phyloP scores from a whole-genome alignment of 2,329 filamentous ascomycete genomes.

The Colletotrichum tanaceti region DNA sequence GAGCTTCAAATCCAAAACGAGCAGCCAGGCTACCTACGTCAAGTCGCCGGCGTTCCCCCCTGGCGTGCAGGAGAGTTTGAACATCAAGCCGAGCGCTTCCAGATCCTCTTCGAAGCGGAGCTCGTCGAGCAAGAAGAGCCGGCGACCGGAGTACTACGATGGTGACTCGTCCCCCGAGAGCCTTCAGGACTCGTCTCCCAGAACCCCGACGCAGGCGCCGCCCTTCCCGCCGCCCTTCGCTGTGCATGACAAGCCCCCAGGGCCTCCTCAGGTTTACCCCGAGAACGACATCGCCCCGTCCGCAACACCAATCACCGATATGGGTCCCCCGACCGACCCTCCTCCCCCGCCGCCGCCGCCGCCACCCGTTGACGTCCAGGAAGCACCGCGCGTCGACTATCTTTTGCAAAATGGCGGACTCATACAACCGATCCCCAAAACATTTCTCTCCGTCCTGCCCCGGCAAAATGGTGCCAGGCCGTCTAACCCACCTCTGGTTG shows the following conservation, averaged over 20 bases:
- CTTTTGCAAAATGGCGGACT: constrained; percentile 90
- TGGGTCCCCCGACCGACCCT: constrained; percentile 55
- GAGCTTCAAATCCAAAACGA: constrained; percentile 65
- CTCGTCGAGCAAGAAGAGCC: constrained; percentile 49
- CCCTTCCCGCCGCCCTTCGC: constrained; percentile 60
- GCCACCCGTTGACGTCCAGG: constrained; percentile 75
- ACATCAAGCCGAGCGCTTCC: constrained; percentile 41
- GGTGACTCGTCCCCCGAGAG: constrained; percentile 60
- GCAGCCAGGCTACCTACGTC: constrained; percentile 69
- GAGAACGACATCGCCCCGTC: constrained; percentile 53
- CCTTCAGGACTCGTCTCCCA: constrained; percentile 67
- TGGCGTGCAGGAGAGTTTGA: constrained; percentile 44
- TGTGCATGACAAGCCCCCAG: constrained; percentile 52
- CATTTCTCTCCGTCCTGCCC: constrained; percentile 75
- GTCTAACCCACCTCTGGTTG: constrained; percentile 72
- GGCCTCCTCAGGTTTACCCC: constrained; percentile 52
- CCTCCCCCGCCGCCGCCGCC: constrained; percentile 77
- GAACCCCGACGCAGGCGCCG: constrained; percentile 68
- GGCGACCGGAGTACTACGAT: constrained; percentile 55
- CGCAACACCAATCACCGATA: constrained; percentile 55
- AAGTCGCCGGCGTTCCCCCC: constrained; percentile 49
- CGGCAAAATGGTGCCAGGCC: constrained; percentile 66
- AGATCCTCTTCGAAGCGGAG: constrained; percentile 46
- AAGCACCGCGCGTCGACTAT: constrained; percentile 89
- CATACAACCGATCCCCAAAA: constrained; percentile 75